phyloP scores from a whole-genome alignment of 176 grass and related monocot species.

The Raddia distichophylla region DNA sequence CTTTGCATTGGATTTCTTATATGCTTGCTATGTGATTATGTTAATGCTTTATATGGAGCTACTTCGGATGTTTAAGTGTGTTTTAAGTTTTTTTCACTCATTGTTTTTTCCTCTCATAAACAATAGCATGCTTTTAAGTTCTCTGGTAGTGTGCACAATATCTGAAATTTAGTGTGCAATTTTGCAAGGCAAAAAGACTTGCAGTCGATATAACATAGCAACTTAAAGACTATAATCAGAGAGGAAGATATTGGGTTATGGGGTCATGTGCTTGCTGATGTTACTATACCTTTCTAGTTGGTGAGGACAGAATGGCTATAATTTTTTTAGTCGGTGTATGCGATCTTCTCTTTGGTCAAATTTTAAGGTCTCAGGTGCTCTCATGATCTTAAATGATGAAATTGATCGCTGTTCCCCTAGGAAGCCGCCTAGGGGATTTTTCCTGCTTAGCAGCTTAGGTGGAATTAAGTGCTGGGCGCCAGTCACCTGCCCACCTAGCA shows the following conservation, averaged over 20 bases:
- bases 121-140: not conserved
- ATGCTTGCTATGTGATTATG: slow-evolving; percentile 16
- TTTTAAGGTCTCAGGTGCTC: not conserved
- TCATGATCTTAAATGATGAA: not conserved
- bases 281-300: not conserved
- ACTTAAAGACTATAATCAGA: not conserved
- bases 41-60: slow-evolving; percentile 8
- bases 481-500: no score
- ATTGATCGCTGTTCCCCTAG: not conserved
- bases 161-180: slow-evolving; percentile 11
- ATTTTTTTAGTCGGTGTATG: not conserved
- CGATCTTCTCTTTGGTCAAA: not conserved
- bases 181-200: slow-evolving; percentile 12
- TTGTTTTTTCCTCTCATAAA: not conserved
- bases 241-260: not conserved
- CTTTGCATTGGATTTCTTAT: slow-evolving; percentile 23
- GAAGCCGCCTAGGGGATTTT: no score
- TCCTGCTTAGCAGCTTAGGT: no score
- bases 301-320: not conserved
- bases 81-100: not conserved
- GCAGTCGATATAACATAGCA: not conserved
- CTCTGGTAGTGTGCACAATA: slow-evolving; percentile 1
- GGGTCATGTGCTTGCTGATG: not conserved
- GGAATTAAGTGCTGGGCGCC: no score
- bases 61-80: slow-evolving; percentile 21